Conservation (phyloP, 228 moss, liverwort and hornwort genomes). For the Sphagnum fallax region DNA sequence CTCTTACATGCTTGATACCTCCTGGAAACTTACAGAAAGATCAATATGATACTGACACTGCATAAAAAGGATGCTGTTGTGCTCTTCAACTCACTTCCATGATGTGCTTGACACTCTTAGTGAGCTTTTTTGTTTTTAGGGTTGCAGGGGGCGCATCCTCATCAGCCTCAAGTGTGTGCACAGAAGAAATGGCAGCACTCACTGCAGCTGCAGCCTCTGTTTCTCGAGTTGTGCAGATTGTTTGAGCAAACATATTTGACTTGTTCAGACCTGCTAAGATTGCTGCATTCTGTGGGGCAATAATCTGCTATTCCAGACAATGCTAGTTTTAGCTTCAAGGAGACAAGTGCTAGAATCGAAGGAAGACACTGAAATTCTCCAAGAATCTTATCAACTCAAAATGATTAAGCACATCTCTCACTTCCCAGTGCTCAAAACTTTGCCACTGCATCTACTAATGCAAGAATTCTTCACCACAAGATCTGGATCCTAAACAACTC, state of each 20-base stretch:
- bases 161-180: slow-evolving; percentile 17
- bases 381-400: too few relatives aligned
- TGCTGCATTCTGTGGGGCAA: slow-evolving; percentile 29
- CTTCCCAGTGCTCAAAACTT: too few relatives aligned
- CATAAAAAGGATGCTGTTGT: too few relatives aligned
- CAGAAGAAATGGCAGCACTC: slow-evolving; percentile 27
- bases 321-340: background rate
- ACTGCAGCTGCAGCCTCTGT: slow-evolving; percentile 57
- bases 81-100: slow-evolving; percentile 61
- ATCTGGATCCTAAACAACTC: too few relatives aligned
- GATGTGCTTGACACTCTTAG: slow-evolving; percentile 79
- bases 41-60: too few relatives aligned
- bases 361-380: background rate
- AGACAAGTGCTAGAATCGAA: background rate
- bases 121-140: slow-evolving; percentile 77
- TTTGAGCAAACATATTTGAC: slow-evolving; percentile 49
- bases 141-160: slow-evolving; percentile 47
- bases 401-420: too few relatives aligned
- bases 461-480: too few relatives aligned
- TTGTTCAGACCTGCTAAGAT: slow-evolving; percentile 33
- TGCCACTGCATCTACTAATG: too few relatives aligned
- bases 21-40: too few relatives aligned
- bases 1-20: too few relatives aligned
- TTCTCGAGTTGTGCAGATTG: slow-evolving; percentile 77
- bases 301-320: slow-evolving; percentile 15